Base-by-base conservation (phyloP, 768 basidiomycete genomes). In the Mrakia blollopis region DNA sequence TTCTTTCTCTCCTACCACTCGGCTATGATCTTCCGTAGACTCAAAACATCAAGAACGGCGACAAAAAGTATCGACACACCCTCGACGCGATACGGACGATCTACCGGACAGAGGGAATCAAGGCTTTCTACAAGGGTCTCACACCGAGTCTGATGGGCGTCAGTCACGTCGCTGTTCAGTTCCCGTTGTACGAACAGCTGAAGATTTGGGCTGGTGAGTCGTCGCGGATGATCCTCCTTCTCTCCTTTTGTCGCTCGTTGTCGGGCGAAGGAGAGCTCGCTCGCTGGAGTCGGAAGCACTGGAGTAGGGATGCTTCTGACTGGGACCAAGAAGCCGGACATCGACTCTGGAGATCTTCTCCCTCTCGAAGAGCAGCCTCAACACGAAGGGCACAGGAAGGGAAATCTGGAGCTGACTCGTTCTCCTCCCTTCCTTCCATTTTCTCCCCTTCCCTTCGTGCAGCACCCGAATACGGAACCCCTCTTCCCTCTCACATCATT, bases 91-190 rank as follows among this genome's bases (percentile, higher is more conserved):
- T 93, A 60, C 80, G 87, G 60, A 91, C 92, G 7, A 98, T 99
- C 79, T 98, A 95, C 84, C 89, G 89, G 73, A 88, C 88, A 25
- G 97, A 99, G 84, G 97, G 97, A 62, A 80, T 87, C 18, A 85
- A 87, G 28, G 94, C 94, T 0, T 98, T 99, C 84, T 99, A 98
- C 84, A 91, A 94, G 60, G 97, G 97, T 35, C 86, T 99, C 67
- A 81, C 95, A 18, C 95, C 97, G n/a, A 93, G 91, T 82, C 84
- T 99, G 9, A 87, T 98, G 68, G 97, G 97, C 60, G 96, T 98
- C 76, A 83, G 89, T 2, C 97, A 99, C 81, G 96, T 99, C 70
- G 94, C 93, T 9, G 94, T 99, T 1, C 97, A 99, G 83, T 98
- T 99, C 81, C 97, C 97, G 47, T 85, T 98, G 11, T 98, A 98